A percentile compares a stretch with the other conserved stretches of the same genome.
phyloP scores from a whole-genome alignment of 805 yeast species.

The Pichia heedii region DNA sequence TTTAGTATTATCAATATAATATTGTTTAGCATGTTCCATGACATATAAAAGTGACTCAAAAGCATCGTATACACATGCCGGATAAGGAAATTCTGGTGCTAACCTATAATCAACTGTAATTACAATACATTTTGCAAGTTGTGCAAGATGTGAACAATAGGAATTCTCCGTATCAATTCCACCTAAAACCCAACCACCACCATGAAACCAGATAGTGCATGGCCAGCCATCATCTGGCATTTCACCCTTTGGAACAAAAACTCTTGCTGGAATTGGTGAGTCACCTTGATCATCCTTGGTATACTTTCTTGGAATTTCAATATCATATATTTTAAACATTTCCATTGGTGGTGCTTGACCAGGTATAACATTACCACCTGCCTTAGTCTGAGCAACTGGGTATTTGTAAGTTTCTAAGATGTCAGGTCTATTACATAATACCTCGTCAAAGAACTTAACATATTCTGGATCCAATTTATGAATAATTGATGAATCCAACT shows the following conservation, averaged over 20 bases:
- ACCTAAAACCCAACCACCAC: slow-evolving; percentile 30
- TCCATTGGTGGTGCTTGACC: slow-evolving; percentile 22
- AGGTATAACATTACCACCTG: slow-evolving; percentile 20
- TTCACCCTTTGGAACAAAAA: slow-evolving; percentile 24
- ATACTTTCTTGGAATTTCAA: slow-evolving; percentile 22
- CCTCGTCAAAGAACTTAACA: slow-evolving; percentile 17
- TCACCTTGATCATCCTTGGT: slow-evolving; percentile 17
- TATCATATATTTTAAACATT: slow-evolving; percentile 15
- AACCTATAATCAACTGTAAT: slow-evolving; percentile 40
- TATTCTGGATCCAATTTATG: slow-evolving; percentile 18
- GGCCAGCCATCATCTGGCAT: slow-evolving; percentile 20
- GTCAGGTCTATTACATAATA: slow-evolving; percentile 15
- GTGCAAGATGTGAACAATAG: slow-evolving; percentile 33
- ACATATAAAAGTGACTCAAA: slow-evolving; percentile 29
- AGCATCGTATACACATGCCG: slow-evolving; percentile 40
- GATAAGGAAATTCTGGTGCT: slow-evolving; percentile 43
- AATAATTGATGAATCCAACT: slow-evolving; percentile 18
- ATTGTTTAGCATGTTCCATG: slow-evolving; percentile 18
- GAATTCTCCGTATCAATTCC: slow-evolving; percentile 29
- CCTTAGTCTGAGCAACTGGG: slow-evolving; percentile 17
- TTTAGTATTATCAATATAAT: slow-evolving; percentile 25
- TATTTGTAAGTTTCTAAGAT: slow-evolving; percentile 17
- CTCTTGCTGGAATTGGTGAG: slow-evolving; percentile 17
- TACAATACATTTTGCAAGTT: slow-evolving; percentile 26
- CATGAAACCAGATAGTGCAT: slow-evolving; percentile 27